Conservation (phyloP, 352 stramenopile species). For the Pythium phragmiticola region DNA sequence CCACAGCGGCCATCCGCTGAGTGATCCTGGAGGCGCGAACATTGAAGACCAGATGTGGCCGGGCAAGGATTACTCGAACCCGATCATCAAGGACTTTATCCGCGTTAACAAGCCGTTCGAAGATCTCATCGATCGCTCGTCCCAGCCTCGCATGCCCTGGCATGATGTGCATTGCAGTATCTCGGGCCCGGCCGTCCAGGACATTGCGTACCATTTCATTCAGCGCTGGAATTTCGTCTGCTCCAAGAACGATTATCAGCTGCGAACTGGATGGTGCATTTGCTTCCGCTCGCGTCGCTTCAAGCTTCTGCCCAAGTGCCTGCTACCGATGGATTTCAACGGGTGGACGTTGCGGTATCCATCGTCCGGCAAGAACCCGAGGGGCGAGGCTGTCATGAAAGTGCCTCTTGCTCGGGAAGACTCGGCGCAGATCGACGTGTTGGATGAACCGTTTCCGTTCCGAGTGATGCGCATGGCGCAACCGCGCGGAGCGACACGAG, state of each 20-base stretch:
- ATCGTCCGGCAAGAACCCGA: constrained; percentile 47
- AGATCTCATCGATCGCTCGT: constrained; percentile 76
- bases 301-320: constrained; percentile 81
- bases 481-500: constrained; percentile 23
- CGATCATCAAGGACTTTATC: constrained; percentile 89
- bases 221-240: constrained; percentile 92
- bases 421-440: constrained; percentile 36
- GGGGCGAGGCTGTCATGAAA: constrained; percentile 36
- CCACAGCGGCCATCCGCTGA: constrained; percentile 69
- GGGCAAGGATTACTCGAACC: constrained; percentile 89
- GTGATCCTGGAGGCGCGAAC: constrained; percentile 55
- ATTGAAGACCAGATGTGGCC: constrained; percentile 61
- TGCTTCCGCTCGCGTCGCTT: constrained; percentile 81
- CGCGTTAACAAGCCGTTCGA: constrained; percentile 83
- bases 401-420: constrained; percentile 49
- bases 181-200: constrained; percentile 73
- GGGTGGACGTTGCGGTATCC: constrained; percentile 76
- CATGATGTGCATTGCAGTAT: constrained; percentile 88
- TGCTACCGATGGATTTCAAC: constrained; percentile 87
- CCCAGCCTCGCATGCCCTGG: constrained; percentile 87
- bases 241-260: constrained; percentile 86
- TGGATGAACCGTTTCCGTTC: constrained; percentile 47
- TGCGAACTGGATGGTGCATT: constrained; percentile 86
- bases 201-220: constrained; percentile 90
- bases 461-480: constrained; percentile 45